Conservation (phyloP, 2,329 filamentous ascomycete species). For the Colletotrichum tofieldiae region DNA sequence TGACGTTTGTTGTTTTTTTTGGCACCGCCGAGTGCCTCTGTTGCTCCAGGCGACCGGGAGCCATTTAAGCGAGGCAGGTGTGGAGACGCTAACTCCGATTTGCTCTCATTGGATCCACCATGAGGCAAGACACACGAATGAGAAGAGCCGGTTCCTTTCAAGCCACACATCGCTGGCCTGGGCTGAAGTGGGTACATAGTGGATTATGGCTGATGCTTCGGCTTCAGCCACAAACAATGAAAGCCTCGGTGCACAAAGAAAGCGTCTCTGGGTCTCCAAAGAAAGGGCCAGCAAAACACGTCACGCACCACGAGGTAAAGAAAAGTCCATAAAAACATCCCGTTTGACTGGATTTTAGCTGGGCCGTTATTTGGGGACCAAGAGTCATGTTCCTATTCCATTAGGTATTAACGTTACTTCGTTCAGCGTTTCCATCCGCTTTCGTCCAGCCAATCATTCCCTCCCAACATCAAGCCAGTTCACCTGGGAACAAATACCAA, state of each 20-base stretch:
- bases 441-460: neutral
- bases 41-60: slow-evolving; percentile 43
- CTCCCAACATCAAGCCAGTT: neutral
- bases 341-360: too few species aligned
- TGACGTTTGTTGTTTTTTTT: slow-evolving; percentile 45
- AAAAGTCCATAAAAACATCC: neutral
- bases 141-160: neutral
- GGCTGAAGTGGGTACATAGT: neutral
- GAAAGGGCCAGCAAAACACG: slow-evolving; percentile 3
- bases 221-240: slow-evolving; percentile 37
- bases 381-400: neutral
- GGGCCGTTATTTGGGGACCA: neutral
- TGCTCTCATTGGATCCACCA: accelerated
- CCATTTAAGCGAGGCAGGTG: slow-evolving; percentile 36
- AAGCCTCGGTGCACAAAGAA: slow-evolving; percentile 15
- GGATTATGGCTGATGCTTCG: neutral
- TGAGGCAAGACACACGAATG: neutral
- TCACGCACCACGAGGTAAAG: neutral
- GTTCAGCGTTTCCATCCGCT: neutral
- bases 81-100: slow-evolving; percentile 4
- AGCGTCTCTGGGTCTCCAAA: neutral
- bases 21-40: slow-evolving; percentile 20
- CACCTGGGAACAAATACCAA: neutral
- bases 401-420: neutral
- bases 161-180: slow-evolving; percentile 1